These are phyloP conservation scores for Amylostereum areolatum DNA, from an alignment of 1,284 basidiomycete genomes.

Conservation along the genomic window DNA sequence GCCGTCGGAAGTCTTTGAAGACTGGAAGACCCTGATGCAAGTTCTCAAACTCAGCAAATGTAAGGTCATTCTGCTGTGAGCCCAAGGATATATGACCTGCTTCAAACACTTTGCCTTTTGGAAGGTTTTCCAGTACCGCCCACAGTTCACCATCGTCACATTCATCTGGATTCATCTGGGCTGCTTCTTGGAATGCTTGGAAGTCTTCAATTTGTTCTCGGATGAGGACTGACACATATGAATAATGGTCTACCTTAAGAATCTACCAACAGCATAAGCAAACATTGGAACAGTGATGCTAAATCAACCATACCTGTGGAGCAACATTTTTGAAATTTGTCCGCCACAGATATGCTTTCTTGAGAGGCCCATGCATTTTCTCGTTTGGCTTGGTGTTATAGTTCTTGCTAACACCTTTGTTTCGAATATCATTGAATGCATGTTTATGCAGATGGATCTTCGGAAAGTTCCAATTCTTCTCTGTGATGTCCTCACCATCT, in stretches of 20 bases:
- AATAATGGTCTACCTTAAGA: background rate
- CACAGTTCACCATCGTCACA: background rate
- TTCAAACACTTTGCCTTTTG: too few relatives aligned
- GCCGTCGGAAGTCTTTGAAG: too few relatives aligned
- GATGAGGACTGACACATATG: background rate
- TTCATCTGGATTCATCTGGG: background rate
- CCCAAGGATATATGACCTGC: too few relatives aligned
- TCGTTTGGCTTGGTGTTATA: constrained; percentile 30
- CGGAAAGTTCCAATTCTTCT: constrained; percentile 21
- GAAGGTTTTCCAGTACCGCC: too few relatives aligned
- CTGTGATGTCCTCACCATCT: background rate
- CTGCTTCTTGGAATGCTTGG: background rate
- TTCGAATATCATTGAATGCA: constrained; percentile 23
- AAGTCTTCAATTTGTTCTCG: background rate
- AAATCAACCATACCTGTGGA: background rate
- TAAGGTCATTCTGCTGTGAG: too few relatives aligned
- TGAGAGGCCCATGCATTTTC: constrained; percentile 23
- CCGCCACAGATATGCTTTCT: constrained; percentile 18
- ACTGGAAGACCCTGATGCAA: too few relatives aligned
- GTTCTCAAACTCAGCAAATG: too few relatives aligned
- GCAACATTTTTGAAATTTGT: constrained; percentile 29
- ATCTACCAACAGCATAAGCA: background rate
- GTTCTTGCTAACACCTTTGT: constrained; percentile 24
- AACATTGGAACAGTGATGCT: background rate
- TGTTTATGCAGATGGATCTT: constrained; percentile 28